Percentiles rank a stretch among this genome's conserved stretches.
These are phyloP conservation scores for Amaranthus tricolor DNA, from an alignment of 179 eudicot genomes.

Conservation along the genomic window DNA sequence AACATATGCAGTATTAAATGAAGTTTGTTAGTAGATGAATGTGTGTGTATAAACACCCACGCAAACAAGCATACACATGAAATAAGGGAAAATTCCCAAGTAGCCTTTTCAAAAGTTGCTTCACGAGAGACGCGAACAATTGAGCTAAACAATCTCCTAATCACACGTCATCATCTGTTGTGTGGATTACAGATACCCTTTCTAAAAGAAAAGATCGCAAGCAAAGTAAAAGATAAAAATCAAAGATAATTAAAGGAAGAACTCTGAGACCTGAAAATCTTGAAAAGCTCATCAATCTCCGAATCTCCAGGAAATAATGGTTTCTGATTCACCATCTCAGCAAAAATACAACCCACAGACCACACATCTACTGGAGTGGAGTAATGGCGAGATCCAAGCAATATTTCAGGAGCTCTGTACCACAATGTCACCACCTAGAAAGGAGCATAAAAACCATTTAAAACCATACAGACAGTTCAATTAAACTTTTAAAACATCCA, in stretches of 20 bases:
- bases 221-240: not conserved
- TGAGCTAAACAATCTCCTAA: conserved; percentile 8
- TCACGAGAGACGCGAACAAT: not conserved
- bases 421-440: conserved; percentile 52
- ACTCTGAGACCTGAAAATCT: conserved; percentile 71
- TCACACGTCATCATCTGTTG: not conserved
- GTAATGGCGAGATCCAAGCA: conserved; percentile 51
- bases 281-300: conserved; percentile 89
- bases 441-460: conserved; percentile 9
- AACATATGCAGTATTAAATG: not conserved
- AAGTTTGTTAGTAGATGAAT: too few species aligned
- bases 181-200: not conserved
- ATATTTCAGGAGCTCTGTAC: conserved; percentile 55
- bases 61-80: too few species aligned
- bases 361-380: conserved; percentile 54
- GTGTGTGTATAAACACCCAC: too few species aligned
- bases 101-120: too few species aligned
- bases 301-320: conserved; percentile 98
- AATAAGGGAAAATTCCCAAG: too few species aligned
- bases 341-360: conserved; percentile 58
- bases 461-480: conserved; percentile 14
- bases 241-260: not conserved
- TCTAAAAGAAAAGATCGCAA: not conserved
- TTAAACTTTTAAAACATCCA: conserved; percentile 5
- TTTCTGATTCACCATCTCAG: conserved; percentile 88